Base-by-base conservation (phyloP, 148 eudicot species). In the Rhododendron williamsianum region DNA sequence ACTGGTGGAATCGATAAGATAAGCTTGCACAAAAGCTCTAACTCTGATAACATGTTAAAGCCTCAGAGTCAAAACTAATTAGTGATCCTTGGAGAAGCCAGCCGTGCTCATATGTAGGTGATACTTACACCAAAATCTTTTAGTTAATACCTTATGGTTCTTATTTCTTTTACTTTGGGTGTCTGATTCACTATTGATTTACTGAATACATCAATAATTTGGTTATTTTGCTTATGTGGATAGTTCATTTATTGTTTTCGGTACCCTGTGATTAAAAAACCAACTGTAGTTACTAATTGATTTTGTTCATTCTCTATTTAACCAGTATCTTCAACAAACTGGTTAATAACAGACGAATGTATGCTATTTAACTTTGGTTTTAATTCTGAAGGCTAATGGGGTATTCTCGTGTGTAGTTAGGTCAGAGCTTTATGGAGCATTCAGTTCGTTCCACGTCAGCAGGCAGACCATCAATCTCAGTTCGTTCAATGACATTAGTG, bases 391-490 rank as follows among this genome's bases (percentile, higher is more conserved):
- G 67, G 84, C 86, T 84, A 86, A 88, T 81, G 46, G 76, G 41
- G 48, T 49, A 58, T 82, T 86, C 45, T 78, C 81, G 65, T 85
- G 81, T 90, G 90, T 94, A 97, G 99, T 92, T 92, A 92, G 98
- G 98, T 88, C 92, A 96, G 90, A 94, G 91, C 91, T 94, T 88
- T 90, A 88, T 90, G 88, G 99, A 95, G 30, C 91, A 91, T 89
- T 76, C 98, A 15, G 91, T 84, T 86, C 99, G 98, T 84, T 97
- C 99, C 12, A 85, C 98, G n/a, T 94, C 99, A 85, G 90, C 98
- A 76, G 96, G 96, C 88, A 92, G 98, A 87, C 87, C 94, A n/a
- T 92, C 94, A 58, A 87, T 93, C 74, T 87, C 98, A 51, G 90
- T 92, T 86, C 94, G 96, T 86, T 85, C 92, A 83, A 80, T 92